These are phyloP conservation scores for Phytophthora ramorum DNA, from an alignment of 352 stramenopile species.

Conservation along the genomic window DNA sequence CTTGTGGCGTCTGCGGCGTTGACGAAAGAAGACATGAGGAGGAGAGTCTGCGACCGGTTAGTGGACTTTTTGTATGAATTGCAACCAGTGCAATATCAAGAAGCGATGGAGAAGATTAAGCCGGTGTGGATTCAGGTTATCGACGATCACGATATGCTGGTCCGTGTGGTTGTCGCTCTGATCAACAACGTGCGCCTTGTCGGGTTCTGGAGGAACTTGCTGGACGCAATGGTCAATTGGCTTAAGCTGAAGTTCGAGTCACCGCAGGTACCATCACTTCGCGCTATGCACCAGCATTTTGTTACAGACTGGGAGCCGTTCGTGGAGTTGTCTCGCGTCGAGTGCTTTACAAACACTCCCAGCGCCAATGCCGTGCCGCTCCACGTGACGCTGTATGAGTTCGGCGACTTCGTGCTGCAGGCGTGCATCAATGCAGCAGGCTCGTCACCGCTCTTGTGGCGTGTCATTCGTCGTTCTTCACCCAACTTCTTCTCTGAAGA, in stretches of 20 bases:
- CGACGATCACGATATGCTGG: conserved; percentile 43
- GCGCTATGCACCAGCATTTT: conserved; percentile 50
- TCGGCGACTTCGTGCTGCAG: conserved; percentile 43
- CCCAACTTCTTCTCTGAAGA: conserved; percentile 23
- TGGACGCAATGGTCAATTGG: conserved; percentile 50
- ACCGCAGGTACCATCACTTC: conserved; percentile 38
- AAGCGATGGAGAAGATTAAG: conserved; percentile 42
- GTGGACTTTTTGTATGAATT: conserved; percentile 44
- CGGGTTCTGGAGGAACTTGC: conserved; percentile 48
- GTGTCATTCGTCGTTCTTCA: conserved; percentile 35
- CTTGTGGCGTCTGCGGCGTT: conserved; percentile 36
- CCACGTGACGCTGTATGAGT: conserved; percentile 36
- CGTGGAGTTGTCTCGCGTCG: conserved; percentile 27
- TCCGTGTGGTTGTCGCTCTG: conserved; percentile 43
- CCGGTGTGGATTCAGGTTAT: conserved; percentile 42
- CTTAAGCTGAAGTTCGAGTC: conserved; percentile 27
- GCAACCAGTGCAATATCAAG: conserved; percentile 24
- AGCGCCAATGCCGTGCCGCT: conserved; percentile 17
- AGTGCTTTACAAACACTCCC: conserved; percentile 32
- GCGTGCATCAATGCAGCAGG: conserved; percentile 38
- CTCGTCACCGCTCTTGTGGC: conserved; percentile 43
- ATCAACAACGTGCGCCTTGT: conserved; percentile 45
- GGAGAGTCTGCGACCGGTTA: conserved; percentile 40
- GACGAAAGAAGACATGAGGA: conserved; percentile 14
- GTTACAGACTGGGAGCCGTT: conserved; percentile 36